Conservation (phyloP, 1,284 basidiomycete species). For the Melampsora larici-populina region DNA sequence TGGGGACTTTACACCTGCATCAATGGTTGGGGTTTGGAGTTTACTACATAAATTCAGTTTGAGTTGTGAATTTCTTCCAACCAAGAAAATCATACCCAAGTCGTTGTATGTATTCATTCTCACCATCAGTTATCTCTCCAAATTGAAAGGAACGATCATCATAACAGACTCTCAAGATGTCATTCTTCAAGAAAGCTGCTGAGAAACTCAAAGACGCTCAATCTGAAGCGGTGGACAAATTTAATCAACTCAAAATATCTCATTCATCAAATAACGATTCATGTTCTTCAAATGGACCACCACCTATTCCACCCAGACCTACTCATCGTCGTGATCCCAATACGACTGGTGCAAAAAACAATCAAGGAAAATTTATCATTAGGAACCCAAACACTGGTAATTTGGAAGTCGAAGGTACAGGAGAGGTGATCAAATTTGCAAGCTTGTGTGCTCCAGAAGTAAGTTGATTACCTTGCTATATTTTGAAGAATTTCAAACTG, state of each 20-base stretch:
- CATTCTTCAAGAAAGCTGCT: conserved; percentile 21
- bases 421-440: conserved; percentile 34
- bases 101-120: too few relatives aligned
- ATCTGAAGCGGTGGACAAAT: conserved; percentile 22
- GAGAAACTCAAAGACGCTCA: conserved; percentile 36
- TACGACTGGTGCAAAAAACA: conserved; percentile 7
- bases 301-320: not conserved
- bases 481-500: not conserved
- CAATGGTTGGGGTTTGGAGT: too few relatives aligned
- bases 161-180: not conserved
- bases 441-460: conserved; percentile 40
- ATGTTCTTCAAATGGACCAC: conserved; percentile 4
- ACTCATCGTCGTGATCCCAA: not conserved
- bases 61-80: too few relatives aligned
- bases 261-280: not conserved
- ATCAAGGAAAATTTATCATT: conserved; percentile 31
- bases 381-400: conserved; percentile 30
- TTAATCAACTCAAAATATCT: conserved; percentile 15
- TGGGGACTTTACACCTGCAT: too few relatives aligned
- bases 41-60: too few relatives aligned
- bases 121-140: too few relatives aligned
- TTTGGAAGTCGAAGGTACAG: conserved; percentile 33
- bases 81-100: too few relatives aligned
- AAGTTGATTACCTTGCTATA: not conserved
- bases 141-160: too few relatives aligned